Base-by-base conservation (phyloP, 1,284 basidiomycete species). In the Fomitopsis pinicola region DNA sequence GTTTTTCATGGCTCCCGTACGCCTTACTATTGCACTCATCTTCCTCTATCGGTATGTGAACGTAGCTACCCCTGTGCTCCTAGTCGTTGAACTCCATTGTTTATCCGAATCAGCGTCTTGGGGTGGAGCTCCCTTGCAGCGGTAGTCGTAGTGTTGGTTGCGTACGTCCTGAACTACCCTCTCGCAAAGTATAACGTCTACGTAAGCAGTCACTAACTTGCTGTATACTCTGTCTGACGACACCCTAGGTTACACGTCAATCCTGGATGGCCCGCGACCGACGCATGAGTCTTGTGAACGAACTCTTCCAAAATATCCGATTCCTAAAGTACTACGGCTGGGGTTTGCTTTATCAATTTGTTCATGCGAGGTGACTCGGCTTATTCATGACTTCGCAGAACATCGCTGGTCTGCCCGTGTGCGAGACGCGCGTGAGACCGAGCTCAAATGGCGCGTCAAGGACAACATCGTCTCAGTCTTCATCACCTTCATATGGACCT, bases 121-220 rank as follows among this genome's bases (percentile, higher is more conserved):
- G 93, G 93, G 8, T 93, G 91, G 89, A 90, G 90, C 48, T 86
- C 90, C 0, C 79, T 95, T 35, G 86, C 88, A 14, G 91, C 91
- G n/a, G 85, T 94, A 3, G 78, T 81, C 15, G 84, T 93, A 33
- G 82, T 94, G 17, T 69, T 88, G 5, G 65, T 91, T 4, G 87
- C 87, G 5, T 87, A 87, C 62, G 77, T 85, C 1, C 67, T 90
- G 63, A 89, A 89, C 69, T 87, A 85, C 63, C 84, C 85, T 2
- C 72, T 92, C 50, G 83, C 83, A 5, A 84, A 80, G 67, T 85
- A 87, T 63, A 87, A 87, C 65, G 78, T 94, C 60, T 80, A 78
- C 60, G 87, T 89, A 62, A 60, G 83, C 74, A 17, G 14, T 57
- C 10, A 44, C 5, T 9, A 12, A 4, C 22, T 9, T 15, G 33